phyloP scores from a whole-genome alignment of 2,329 filamentous ascomycete genomes.

The Botrytis medusae region DNA sequence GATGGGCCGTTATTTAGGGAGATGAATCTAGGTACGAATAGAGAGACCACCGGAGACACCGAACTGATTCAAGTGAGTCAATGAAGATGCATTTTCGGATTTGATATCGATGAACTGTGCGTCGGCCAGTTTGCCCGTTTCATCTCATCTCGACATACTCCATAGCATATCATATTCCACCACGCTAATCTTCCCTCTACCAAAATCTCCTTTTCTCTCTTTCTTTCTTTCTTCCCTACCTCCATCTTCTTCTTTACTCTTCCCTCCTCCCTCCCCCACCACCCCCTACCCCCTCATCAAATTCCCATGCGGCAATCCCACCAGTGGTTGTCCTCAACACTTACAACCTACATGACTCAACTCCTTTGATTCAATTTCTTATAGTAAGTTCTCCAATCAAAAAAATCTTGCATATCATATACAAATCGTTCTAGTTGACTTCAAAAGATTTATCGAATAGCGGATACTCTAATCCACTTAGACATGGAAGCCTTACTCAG shows the following conservation, averaged over 20 bases:
- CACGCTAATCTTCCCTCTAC: too few species aligned
- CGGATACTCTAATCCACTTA: too few species aligned
- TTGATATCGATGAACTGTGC: neutral
- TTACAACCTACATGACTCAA: neutral
- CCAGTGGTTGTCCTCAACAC: neutral
- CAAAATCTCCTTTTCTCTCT: too few species aligned
- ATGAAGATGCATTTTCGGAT: neutral
- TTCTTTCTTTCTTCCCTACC: too few species aligned
- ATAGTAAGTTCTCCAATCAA: neutral
- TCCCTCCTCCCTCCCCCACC: too few species aligned
- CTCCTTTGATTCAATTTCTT: neutral
- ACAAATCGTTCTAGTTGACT: neutral
- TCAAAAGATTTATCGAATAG: neutral
- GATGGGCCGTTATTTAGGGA: neutral
- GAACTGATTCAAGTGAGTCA: neutral
- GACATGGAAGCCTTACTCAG: too few species aligned
- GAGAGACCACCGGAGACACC: neutral
- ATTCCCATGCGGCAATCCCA: too few species aligned
- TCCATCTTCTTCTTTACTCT: too few species aligned
- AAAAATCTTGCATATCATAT: neutral
- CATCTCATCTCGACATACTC: too few species aligned
- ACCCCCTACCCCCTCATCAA: too few species aligned
- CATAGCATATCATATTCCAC: too few species aligned
- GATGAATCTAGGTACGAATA: neutral
- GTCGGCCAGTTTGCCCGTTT: neutral